Conservation (phyloP, 1,284 basidiomycete species). For the Trichosporon sp. region DNA sequence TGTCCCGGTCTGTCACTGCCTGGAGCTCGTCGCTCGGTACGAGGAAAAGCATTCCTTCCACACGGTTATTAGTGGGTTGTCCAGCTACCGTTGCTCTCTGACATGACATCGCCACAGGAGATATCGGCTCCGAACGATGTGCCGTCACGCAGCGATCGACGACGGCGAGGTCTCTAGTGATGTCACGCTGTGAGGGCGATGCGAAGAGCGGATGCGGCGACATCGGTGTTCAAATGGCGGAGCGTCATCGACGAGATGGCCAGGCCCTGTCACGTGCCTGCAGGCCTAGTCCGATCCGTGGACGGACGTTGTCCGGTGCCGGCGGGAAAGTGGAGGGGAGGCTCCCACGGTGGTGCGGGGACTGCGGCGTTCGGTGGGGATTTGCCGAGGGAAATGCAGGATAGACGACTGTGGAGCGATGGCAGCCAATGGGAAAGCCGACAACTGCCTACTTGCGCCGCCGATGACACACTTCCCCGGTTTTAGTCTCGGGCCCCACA, state of each 20-base stretch:
- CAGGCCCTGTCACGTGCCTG: neutral
- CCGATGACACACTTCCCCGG: conserved; percentile 3
- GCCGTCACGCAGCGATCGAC: neutral
- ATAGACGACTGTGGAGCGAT: neutral
- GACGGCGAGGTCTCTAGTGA: neutral
- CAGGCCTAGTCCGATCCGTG: neutral
- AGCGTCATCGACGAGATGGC: neutral
- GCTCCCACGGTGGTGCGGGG: neutral
- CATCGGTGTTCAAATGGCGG: neutral
- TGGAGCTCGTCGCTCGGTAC: no score
- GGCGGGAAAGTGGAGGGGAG: neutral
- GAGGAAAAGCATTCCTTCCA: neutral
- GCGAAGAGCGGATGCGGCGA: no score
- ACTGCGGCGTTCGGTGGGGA: neutral
- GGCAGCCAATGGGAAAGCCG: neutral
- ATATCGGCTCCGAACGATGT: neutral
- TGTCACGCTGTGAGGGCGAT: neutral
- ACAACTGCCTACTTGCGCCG: neutral
- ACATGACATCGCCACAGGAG: neutral
- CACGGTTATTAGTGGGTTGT: neutral
- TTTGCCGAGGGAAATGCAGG: neutral
- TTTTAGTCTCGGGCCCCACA: neutral
- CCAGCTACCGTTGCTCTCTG: neutral
- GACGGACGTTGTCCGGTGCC: neutral
- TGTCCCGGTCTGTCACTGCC: neutral